These are phyloP conservation scores for Mesembryanthemum crystallinum DNA, from an alignment of 148 eudicot genomes.

Conservation along the genomic window DNA sequence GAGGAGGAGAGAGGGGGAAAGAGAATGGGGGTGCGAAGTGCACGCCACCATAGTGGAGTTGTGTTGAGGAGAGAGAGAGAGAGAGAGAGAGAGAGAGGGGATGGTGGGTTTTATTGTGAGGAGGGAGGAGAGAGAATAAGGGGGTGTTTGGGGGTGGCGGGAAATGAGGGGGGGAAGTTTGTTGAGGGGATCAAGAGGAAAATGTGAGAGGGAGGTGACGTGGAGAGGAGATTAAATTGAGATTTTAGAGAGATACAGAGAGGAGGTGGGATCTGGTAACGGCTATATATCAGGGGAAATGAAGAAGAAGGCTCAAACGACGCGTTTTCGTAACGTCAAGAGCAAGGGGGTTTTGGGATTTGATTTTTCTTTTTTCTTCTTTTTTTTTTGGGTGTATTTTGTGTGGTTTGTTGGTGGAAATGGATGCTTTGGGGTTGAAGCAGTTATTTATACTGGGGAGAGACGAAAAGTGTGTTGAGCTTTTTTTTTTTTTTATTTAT, in stretches of 20 bases:
- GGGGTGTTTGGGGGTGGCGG: conserved; percentile 16
- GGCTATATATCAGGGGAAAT: conserved; percentile 21
- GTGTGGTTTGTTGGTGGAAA: not conserved
- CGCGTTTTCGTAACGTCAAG: conserved; percentile 14
- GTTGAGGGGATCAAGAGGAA: no score
- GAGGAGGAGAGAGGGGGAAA: not conserved
- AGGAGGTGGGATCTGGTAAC: not conserved
- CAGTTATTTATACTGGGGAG: not conserved
- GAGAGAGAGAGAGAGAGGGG: not conserved
- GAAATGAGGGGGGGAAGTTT: conserved; percentile 12
- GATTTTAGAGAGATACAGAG: not conserved
- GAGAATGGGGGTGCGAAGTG: not conserved
- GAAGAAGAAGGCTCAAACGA: not conserved
- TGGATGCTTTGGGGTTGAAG: not conserved
- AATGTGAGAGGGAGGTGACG: no score
- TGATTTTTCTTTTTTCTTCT: no score
- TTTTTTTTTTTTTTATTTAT: no score
- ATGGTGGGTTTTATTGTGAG: no score
- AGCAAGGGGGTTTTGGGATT: not conserved
- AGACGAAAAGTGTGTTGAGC: not conserved
- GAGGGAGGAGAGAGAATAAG: conserved; percentile 19
- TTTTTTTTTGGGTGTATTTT: not conserved
- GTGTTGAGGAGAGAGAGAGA: no score
- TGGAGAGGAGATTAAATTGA: not conserved
- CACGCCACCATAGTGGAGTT: no score